Conservation (phyloP, 176 grass and related monocot species). For the Coix lacrymajobi region DNA sequence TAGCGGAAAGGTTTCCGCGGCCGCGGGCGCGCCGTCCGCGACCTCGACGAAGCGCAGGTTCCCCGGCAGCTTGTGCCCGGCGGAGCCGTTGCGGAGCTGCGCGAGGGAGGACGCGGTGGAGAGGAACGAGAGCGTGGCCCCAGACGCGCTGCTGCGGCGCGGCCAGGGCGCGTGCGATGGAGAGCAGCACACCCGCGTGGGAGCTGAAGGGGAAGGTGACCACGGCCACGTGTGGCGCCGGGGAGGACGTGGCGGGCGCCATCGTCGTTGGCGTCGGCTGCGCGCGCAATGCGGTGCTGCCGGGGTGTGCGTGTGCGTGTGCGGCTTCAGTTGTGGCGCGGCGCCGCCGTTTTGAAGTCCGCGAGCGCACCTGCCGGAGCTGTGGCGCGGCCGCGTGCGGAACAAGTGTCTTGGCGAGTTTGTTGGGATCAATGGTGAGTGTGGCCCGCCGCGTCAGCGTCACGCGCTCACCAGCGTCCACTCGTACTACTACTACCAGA, state of each 20-base stretch:
- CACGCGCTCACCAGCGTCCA: no score
- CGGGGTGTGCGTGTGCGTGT: no score
- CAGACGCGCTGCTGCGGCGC: constrained; percentile 1
- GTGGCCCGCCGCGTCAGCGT: no score
- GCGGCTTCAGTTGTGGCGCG: not conserved
- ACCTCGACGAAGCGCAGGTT: constrained; percentile 45
- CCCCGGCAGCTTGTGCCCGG: no score
- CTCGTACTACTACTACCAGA: no score
- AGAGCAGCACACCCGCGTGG: constrained; percentile 38
- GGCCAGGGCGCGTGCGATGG: constrained; percentile 41
- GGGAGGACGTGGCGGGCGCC: not conserved
- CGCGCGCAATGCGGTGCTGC: not conserved
- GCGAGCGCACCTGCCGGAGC: no score
- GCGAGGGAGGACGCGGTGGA: no score
- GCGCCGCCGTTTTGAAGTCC: not conserved
- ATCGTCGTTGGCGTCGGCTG: not conserved
- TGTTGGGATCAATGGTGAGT: no score
- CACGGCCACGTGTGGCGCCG: constrained; percentile 43
- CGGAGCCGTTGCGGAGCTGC: no score
- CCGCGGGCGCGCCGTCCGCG: not conserved
- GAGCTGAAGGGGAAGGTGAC: constrained; percentile 61
- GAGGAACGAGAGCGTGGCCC: not conserved
- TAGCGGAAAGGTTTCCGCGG: not conserved
- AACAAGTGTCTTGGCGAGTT: no score
- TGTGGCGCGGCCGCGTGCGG: no score